phyloP scores from a whole-genome alignment of 345 rosid species.

The Conringia planisiliqua region DNA sequence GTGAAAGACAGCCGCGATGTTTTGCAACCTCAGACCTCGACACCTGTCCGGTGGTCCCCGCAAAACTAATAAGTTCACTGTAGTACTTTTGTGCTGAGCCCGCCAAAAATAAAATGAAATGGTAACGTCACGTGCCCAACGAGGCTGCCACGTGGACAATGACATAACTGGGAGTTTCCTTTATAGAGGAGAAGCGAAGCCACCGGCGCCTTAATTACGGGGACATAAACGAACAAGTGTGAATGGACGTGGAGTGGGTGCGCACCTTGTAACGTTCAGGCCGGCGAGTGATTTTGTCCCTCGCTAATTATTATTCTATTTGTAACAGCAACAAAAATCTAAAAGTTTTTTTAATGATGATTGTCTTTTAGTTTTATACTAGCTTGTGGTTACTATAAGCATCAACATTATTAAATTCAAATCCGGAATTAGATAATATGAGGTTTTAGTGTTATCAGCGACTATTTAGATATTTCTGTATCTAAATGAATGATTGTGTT shows the following conservation, averaged over 20 bases:
- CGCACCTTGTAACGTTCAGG: conserved; percentile 20
- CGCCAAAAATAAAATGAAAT: background rate
- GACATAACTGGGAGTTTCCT: conserved; percentile 11
- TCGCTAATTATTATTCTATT: conserved; percentile 15
- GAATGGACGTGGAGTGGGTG: conserved; percentile 25
- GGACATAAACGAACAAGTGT: conserved; percentile 20
- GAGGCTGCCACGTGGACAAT: conserved; percentile 21
- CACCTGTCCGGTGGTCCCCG: conserved; percentile 26
- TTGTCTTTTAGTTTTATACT: conserved; percentile 14
- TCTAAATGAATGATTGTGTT: background rate
- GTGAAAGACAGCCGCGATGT: conserved; percentile 28
- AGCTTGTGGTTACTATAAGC: background rate
- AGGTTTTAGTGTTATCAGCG: background rate
- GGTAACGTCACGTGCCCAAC: conserved; percentile 21
- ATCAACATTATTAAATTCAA: background rate
- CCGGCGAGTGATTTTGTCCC: conserved; percentile 22
- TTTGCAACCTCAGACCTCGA: background rate
- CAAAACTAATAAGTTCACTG: background rate
- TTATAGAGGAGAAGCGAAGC: background rate
- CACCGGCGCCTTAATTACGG: conserved; percentile 16
- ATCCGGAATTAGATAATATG: background rate
- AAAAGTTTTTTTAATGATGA: background rate
- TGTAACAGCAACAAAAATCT: conserved; percentile 17
- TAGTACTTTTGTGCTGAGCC: background rate
- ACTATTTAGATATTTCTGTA: background rate